Percentiles rank a stretch among this genome's conserved stretches.
These are phyloP conservation scores for Cryptosporidium ryanae DNA, from an alignment of 169 alveolate species.

Conservation along the genomic window DNA sequence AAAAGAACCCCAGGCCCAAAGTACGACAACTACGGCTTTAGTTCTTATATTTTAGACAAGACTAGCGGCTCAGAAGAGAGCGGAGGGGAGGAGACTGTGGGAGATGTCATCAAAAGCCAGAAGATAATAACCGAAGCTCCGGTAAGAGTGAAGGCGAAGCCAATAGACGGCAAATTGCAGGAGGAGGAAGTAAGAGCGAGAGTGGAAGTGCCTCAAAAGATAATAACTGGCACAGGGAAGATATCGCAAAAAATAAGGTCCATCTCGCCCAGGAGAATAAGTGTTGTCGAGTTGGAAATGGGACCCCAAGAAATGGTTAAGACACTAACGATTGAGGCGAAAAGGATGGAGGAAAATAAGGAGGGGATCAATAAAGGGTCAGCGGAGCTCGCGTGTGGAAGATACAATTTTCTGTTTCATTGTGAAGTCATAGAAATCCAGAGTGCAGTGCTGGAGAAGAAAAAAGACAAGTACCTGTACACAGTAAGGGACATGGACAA, in stretches of 20 bases:
- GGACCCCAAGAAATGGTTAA: conserved; percentile 71
- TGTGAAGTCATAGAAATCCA: conserved; percentile 42
- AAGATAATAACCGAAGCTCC: conserved; percentile 48
- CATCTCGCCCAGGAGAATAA: conserved; percentile 58
- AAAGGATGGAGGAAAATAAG: conserved; percentile 31
- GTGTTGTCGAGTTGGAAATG: conserved; percentile 52
- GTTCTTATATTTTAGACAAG: too few relatives aligned
- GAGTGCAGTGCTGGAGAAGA: conserved; percentile 7
- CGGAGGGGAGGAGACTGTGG: conserved; percentile 8
- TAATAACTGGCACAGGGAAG: neutral
- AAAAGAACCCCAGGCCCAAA: too few relatives aligned
- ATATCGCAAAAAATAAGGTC: conserved; percentile 26
- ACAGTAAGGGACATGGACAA: conserved; percentile 1
- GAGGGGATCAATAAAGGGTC: conserved; percentile 54
- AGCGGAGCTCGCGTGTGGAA: conserved; percentile 71
- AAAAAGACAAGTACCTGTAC: conserved; percentile 21
- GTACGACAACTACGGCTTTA: too few relatives aligned
- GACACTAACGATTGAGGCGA: conserved; percentile 7
- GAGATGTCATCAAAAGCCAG: conserved; percentile 2
- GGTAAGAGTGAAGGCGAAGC: conserved; percentile 1
- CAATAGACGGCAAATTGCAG: conserved; percentile 5
- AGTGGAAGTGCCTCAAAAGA: neutral
- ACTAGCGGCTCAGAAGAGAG: too few relatives aligned
- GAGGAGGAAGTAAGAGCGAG: neutral
- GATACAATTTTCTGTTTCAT: conserved; percentile 49